Evolutionary conservation across 345 rosid genomes (phyloP), one percentile per base, ranked within the genome.

Genomic region (Populus simonii): DNA sequence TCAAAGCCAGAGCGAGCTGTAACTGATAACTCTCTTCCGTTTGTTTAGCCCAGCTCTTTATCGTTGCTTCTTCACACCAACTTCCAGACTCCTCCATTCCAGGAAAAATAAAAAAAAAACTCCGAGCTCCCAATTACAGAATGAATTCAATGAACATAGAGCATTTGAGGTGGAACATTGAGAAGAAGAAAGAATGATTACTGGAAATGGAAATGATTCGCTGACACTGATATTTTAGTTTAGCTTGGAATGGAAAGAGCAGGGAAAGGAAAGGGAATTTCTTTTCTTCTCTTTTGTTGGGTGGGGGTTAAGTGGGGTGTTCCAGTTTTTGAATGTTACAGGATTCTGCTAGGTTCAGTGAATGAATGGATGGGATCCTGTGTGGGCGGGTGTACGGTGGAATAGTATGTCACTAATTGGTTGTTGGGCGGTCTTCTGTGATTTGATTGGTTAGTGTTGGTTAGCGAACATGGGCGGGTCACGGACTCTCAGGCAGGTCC

Each of bases 1-100:
- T 72, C 61, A 72, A 53, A 59, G 80, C 80, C 11, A 81, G 73
- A 0, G 80, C 84, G 22, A 68, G 68, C 71, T 81, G 84, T 20
- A 81, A 41, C 67, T 76, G 84, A 65, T 81, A 81, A 53, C 80
- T 81, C 80, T 81, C 84, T 27, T 81, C 84, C 51, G 75, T 76
- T 43, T 51, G 79, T 47, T 75, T 76, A 70, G 72, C 76, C 80
- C 83, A 77, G 66, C 80, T 81, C 70, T 68, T 81, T 36, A 59
- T 55, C 35, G 77, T 29, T 33, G 53, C 18, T 20, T 66, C 66
- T 51, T 59, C 41, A 66, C 3, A 31, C 53, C 69, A 57, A 38
- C 39, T 29, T 39, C 66, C 61, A 17, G 22, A 71, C 70, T 77
- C 80, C 75, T 27, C 36, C 38, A 31, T 66, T 66, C 41, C 38